These are phyloP conservation scores for Stereum hirsutum DNA, from an alignment of 1,284 basidiomycete genomes.

Conservation along the genomic window DNA sequence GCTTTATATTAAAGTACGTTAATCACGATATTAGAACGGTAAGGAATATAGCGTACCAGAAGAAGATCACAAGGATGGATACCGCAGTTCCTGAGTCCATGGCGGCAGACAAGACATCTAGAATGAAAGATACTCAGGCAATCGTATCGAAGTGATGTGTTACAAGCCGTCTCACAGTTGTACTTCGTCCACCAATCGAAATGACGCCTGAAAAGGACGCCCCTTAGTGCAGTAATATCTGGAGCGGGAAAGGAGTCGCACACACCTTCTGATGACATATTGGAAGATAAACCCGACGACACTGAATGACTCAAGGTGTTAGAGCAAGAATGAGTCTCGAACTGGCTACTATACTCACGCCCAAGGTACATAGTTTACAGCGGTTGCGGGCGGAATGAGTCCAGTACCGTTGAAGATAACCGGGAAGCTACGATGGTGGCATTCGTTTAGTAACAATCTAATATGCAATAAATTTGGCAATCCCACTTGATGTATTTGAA, in stretches of 20 bases:
- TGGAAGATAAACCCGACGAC: slow-evolving; percentile 31
- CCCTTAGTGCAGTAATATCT: background rate
- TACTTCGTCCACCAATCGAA: slow-evolving; percentile 36
- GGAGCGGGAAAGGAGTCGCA: background rate
- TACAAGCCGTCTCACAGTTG: slow-evolving; percentile 29
- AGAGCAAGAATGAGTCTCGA: background rate
- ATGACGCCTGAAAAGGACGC: slow-evolving; percentile 12
- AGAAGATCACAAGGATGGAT: slow-evolving; percentile 34
- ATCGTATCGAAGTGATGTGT: background rate
- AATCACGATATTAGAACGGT: background rate
- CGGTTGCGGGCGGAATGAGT: slow-evolving; percentile 30
- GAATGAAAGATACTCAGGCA: background rate
- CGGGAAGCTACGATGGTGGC: background rate
- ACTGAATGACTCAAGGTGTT: background rate
- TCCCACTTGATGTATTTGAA: slow-evolving; percentile 33
- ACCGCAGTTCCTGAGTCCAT: slow-evolving; percentile 39
- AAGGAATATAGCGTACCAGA: slow-evolving; percentile 21
- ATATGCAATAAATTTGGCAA: slow-evolving; percentile 4
- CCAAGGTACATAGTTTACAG: slow-evolving; percentile 33
- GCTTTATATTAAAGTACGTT: slow-evolving; percentile 11
- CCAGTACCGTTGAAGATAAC: slow-evolving; percentile 21
- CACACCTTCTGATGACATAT: slow-evolving; percentile 24
- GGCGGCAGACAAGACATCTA: slow-evolving; percentile 43
- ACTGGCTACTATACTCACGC: slow-evolving; percentile 8
- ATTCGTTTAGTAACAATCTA: background rate